Conservation (phyloP, 2,329 filamentous ascomycete genomes). For the Calonectria pauciramosa region DNA sequence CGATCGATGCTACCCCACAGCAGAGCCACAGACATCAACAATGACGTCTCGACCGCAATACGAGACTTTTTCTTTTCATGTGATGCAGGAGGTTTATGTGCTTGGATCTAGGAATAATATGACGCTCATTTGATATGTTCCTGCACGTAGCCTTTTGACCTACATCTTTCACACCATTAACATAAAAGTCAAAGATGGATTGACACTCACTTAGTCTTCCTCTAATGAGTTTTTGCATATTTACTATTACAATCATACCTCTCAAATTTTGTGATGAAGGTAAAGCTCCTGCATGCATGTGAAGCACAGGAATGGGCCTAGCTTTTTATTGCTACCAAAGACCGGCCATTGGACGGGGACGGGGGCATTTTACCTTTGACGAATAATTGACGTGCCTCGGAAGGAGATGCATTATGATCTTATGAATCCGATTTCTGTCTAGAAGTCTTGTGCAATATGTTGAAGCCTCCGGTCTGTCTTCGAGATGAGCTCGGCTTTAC, state of each 20-base stretch:
- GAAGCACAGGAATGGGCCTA: not conserved
- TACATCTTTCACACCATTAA: not conserved
- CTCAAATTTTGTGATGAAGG: not conserved
- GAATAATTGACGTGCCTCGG: not conserved
- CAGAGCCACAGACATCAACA: not conserved
- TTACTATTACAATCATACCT: not conserved
- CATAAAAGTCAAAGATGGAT: not conserved
- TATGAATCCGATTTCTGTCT: not conserved
- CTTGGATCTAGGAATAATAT: not conserved
- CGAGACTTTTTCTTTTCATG: not conserved
- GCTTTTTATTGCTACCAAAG: not conserved
- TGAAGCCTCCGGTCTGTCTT: not conserved
- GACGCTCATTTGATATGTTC: not conserved
- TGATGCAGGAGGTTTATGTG: not conserved
- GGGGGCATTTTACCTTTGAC: not conserved
- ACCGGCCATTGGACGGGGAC: too few species aligned
- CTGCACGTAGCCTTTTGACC: not conserved
- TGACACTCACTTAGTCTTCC: not conserved
- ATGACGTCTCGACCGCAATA: not conserved
- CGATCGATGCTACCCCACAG: constrained; percentile 5
- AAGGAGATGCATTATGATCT: not conserved
- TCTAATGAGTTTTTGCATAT: not conserved
- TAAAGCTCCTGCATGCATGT: not conserved
- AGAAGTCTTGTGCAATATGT: not conserved
- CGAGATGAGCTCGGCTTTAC: not conserved